Percentiles rank a stretch among this genome's conserved stretches.
These are phyloP conservation scores for Nitzschia sp. DNA, from an alignment of 108 stramenopile genomes.

Conservation along the genomic window DNA sequence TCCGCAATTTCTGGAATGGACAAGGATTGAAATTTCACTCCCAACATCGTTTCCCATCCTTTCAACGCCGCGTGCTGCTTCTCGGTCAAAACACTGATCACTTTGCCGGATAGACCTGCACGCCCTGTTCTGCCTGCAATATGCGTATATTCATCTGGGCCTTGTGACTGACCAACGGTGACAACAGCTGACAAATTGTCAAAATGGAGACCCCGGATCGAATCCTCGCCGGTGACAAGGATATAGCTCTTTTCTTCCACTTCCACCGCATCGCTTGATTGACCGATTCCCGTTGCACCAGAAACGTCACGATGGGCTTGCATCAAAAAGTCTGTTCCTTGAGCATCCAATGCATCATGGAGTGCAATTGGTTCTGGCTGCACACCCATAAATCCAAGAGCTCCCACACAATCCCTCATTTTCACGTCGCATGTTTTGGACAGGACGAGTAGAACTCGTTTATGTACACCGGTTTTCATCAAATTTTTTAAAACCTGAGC, in stretches of 20 bases:
- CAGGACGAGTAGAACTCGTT: slow-evolving; percentile 68
- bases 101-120: slow-evolving; percentile 71
- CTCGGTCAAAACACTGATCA: slow-evolving; percentile 72
- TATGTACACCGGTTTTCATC: slow-evolving; percentile 6
- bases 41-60: slow-evolving; percentile 79
- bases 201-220: slow-evolving; percentile 91
- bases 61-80: slow-evolving; percentile 60
- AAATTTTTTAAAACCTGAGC: slow-evolving; percentile 55
- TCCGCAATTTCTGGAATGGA: too few species aligned
- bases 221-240: slow-evolving; percentile 87
- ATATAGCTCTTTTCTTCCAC: slow-evolving; percentile 54
- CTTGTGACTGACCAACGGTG: slow-evolving; percentile 75
- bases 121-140: slow-evolving; percentile 94
- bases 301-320: slow-evolving; percentile 76
- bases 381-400: slow-evolving; percentile 74
- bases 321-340: slow-evolving; percentile 75
- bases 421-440: slow-evolving; percentile 71
- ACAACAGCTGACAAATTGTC: slow-evolving; percentile 83
- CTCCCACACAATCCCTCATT: slow-evolving; percentile 79
- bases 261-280: slow-evolving; percentile 14
- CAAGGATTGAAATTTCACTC: slow-evolving; percentile 34
- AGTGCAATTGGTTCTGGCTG: slow-evolving; percentile 73
- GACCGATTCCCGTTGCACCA: slow-evolving; percentile 75
- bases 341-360: slow-evolving; percentile 71
- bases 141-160: slow-evolving; percentile 93